Evolutionary conservation across 139 green algal species (phyloP).

Genomic region (Chlorella ohadii): DNA sequence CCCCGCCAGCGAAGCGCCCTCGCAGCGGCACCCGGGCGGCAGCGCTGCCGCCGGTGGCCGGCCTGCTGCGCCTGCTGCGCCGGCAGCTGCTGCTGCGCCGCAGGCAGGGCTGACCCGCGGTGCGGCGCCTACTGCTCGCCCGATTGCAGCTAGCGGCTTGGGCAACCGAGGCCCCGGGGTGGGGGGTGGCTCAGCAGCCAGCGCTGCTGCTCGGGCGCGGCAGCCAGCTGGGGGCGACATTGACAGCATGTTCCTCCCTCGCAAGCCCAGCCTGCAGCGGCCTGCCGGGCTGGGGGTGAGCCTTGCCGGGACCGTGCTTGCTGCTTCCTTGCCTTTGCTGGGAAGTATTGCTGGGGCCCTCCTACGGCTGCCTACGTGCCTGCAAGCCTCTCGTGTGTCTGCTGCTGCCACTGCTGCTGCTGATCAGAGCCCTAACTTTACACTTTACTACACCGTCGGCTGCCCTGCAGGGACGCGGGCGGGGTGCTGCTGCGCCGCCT

Average conservation of each 20-base stretch:
- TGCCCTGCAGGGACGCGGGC: not conserved
- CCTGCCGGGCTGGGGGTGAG: not conserved
- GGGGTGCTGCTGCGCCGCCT: not conserved
- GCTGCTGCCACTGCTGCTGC: too few species aligned
- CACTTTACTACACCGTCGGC: too few species aligned
- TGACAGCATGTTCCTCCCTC: conserved; percentile 16
- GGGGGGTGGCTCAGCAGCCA: not conserved
- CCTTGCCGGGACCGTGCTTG: not conserved
- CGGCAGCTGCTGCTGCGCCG: too few species aligned
- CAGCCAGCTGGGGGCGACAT: not conserved
- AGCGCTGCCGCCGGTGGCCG: not conserved
- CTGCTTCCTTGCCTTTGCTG: not conserved
- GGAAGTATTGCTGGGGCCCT: too few species aligned
- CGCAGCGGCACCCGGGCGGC: conserved; percentile 1
- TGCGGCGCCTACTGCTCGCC: too few species aligned
- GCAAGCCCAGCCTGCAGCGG: conserved; percentile 11
- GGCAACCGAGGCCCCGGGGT: not conserved
- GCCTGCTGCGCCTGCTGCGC: not conserved
- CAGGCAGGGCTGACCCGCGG: too few species aligned
- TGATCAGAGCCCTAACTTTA: too few species aligned
- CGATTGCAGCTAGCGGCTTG: not conserved
- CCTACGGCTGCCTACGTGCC: too few species aligned
- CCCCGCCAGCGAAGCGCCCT: not conserved
- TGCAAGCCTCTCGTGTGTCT: too few species aligned
- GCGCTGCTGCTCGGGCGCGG: not conserved